phyloP scores from a whole-genome alignment of 495 filamentous ascomycete species.

The Penicillium waksmanii region DNA sequence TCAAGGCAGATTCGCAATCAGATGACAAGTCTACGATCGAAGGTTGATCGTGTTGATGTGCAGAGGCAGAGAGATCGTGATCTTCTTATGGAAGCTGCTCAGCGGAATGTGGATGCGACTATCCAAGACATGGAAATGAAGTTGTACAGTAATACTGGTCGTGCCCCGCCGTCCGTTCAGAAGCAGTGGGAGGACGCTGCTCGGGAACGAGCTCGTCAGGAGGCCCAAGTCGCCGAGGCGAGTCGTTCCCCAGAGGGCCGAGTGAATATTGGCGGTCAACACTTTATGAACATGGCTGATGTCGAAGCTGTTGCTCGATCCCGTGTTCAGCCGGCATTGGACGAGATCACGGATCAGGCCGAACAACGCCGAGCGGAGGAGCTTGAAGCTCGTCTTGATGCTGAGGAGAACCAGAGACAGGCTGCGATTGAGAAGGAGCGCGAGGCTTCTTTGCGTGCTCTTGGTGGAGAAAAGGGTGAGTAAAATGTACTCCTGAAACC shows the following conservation, averaged over 20 bases:
- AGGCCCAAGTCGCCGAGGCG: conserved; percentile 65
- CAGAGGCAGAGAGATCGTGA: conserved; percentile 77
- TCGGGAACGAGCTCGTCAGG: conserved; percentile 60
- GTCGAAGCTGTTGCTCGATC: conserved; percentile 79
- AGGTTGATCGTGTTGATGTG: conserved; percentile 69
- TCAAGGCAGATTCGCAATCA: conserved; percentile 76
- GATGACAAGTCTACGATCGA: conserved; percentile 74
- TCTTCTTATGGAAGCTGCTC: conserved; percentile 74
- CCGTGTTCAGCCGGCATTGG: conserved; percentile 85
- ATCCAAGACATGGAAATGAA: conserved; percentile 80
- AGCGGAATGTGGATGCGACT: conserved; percentile 78
- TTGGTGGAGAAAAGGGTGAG: conserved; percentile 53
- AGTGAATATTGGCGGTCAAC: conserved; percentile 80
- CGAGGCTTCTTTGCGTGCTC: conserved; percentile 54
- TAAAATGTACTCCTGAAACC: not conserved
- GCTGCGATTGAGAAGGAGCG: conserved; percentile 55
- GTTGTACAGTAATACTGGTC: conserved; percentile 75
- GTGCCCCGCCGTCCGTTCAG: conserved; percentile 67
- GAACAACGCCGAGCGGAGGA: conserved; percentile 67
- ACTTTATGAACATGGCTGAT: conserved; percentile 75
- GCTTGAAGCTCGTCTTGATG: conserved; percentile 58
- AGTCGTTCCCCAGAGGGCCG: conserved; percentile 60
- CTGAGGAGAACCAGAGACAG: conserved; percentile 51
- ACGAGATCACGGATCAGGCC: conserved; percentile 80
- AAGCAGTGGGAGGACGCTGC: conserved; percentile 82